Percentiles rank a stretch among this genome's conserved stretches.
Evolutionary conservation across 2,329 filamentous ascomycete genomes (phyloP).

Genomic region (Drechslera avenae): DNA sequence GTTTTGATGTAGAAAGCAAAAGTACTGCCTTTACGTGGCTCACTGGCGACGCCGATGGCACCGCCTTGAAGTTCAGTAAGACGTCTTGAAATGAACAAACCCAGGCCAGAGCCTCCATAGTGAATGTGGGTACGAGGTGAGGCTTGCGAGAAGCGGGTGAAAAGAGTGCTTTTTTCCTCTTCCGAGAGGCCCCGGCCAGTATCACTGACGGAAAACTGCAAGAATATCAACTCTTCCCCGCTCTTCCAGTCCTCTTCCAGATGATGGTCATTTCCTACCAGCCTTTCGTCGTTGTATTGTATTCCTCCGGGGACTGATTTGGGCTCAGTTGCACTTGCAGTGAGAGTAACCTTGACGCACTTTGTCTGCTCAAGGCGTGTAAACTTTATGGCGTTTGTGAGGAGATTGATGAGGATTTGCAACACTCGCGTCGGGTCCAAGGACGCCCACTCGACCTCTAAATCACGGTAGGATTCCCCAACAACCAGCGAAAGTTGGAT

Average conservation of each 20-base stretch:
- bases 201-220: slow-evolving; percentile 46
- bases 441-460: slow-evolving; percentile 47
- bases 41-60: slow-evolving; percentile 35
- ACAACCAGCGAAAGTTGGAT: slow-evolving; percentile 35
- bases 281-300: slow-evolving; percentile 33
- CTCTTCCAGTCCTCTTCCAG: slow-evolving; percentile 42
- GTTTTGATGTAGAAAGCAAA: slow-evolving; percentile 44
- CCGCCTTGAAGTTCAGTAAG: slow-evolving; percentile 43
- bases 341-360: slow-evolving; percentile 45
- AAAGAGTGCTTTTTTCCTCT: slow-evolving; percentile 42
- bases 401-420: slow-evolving; percentile 46
- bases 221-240: slow-evolving; percentile 35
- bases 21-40: slow-evolving; percentile 33
- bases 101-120: slow-evolving; percentile 49
- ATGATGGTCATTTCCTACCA: slow-evolving; percentile 26
- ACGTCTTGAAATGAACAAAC: slow-evolving; percentile 41
- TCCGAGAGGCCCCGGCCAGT: slow-evolving; percentile 49
- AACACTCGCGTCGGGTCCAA: slow-evolving; percentile 51
- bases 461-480: slow-evolving; percentile 46
- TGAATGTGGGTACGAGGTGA: slow-evolving; percentile 42
- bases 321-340: slow-evolving; percentile 40
- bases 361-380: slow-evolving; percentile 42
- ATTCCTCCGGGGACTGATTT: slow-evolving; percentile 37
- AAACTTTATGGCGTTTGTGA: slow-evolving; percentile 55
- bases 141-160: slow-evolving; percentile 41